These are phyloP conservation scores for Diversispora eburnea DNA, from an alignment of 192 early-diverging fungal genomes.

Conservation along the genomic window DNA sequence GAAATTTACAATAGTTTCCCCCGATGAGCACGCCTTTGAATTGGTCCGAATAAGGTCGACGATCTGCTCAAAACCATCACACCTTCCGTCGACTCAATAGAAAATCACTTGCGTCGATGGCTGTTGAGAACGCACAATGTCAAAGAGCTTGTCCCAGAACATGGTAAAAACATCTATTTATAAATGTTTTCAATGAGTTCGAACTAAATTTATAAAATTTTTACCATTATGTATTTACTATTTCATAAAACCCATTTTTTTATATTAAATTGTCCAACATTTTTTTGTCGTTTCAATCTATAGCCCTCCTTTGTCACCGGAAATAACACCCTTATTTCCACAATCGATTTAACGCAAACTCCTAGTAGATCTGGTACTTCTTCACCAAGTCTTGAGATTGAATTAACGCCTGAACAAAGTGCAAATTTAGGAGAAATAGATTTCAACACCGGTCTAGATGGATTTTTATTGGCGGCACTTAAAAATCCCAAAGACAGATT, in stretches of 20 bases:
- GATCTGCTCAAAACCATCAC: no score
- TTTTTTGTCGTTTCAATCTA: not conserved
- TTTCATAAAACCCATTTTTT: not conserved
- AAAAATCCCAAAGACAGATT: slow-evolving; percentile 61
- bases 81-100: no score
- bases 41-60: no score
- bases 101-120: no score
- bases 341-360: not conserved
- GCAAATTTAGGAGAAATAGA: slow-evolving; percentile 30
- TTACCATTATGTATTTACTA: not conserved
- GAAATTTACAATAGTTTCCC: no score
- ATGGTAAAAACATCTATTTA: slow-evolving; percentile 3
- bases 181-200: not conserved
- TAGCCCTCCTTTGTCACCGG: slow-evolving; percentile 20
- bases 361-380: slow-evolving; percentile 18
- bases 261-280: not conserved
- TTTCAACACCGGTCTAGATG: slow-evolving; percentile 44
- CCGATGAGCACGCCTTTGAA: no score
- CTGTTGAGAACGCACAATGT: not conserved
- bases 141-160: slow-evolving; percentile 10
- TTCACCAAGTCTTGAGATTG: slow-evolving; percentile 16
- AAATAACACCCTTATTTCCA: not conserved
- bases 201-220: not conserved
- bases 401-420: slow-evolving; percentile 9
- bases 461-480: slow-evolving; percentile 58